A percentile compares a stretch with the other conserved stretches of the same genome.
Conservation (phyloP, 2,329 filamentous ascomycete species). For the Pyrenophora tritici-repentis region DNA sequence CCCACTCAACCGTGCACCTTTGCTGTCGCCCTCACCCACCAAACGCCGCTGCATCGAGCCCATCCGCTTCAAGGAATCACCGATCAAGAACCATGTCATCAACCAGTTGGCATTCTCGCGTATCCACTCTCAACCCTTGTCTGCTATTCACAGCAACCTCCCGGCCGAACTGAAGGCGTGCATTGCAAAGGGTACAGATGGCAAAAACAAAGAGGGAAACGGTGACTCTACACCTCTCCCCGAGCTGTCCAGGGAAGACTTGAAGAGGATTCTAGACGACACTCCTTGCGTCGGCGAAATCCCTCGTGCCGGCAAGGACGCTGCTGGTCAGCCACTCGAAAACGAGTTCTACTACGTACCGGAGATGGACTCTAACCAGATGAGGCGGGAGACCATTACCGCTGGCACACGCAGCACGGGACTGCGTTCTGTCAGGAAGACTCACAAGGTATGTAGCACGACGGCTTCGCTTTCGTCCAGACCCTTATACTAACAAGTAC, state of each 20-base stretch:
- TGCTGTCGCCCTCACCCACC: constrained; percentile 37
- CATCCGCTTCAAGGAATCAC: constrained; percentile 45
- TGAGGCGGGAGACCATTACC: constrained; percentile 79
- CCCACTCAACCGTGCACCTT: constrained; percentile 31
- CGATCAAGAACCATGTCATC: constrained; percentile 81
- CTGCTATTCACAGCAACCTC: constrained; percentile 85
- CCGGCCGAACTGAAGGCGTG: constrained; percentile 62
- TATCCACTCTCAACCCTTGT: constrained; percentile 86
- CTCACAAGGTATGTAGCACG: constrained; percentile 78
- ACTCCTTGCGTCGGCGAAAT: constrained; percentile 87
- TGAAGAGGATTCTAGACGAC: constrained; percentile 73
- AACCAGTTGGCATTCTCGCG: constrained; percentile 97
- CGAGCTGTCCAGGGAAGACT: constrained; percentile 50
- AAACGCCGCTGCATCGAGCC: constrained; percentile 32
- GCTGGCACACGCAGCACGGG: constrained; percentile 87
- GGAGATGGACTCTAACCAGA: constrained; percentile 79
- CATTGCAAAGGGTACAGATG: constrained; percentile 25
- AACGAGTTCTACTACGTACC: constrained; percentile 97
- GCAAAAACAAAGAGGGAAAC: constrained; percentile 26
- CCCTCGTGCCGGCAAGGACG: constrained; percentile 88
- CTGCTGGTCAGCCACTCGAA: constrained; percentile 88
- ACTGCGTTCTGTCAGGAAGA: constrained; percentile 86
- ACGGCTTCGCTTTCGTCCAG: no score
- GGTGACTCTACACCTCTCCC: constrained; percentile 29
- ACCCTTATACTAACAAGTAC: constrained; percentile 12